Evolutionary conservation across 1,284 basidiomycete genomes (phyloP).

Genomic region (Meira miltonrushii): DNA sequence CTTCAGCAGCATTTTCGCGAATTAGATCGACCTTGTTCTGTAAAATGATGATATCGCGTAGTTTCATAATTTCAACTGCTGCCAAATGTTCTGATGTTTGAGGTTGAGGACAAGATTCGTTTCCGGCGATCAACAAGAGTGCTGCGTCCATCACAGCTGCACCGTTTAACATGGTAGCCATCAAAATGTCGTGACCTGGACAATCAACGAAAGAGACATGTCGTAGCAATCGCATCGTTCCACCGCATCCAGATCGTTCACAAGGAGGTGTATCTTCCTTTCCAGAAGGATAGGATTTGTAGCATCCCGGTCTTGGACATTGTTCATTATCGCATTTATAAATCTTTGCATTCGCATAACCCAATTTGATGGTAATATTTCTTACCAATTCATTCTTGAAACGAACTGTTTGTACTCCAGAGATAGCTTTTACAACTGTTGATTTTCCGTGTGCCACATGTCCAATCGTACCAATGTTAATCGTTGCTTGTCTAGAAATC

Average conservation of each 20-base stretch:
- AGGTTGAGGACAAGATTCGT: constrained; percentile 97
- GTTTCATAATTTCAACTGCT: constrained; percentile 98
- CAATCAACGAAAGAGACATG: constrained; percentile 82
- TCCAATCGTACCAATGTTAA: constrained; percentile 53
- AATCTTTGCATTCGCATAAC: constrained; percentile 97
- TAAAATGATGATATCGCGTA: constrained; percentile 94
- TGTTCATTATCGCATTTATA: constrained; percentile 93
- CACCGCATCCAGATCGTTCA: constrained; percentile 84
- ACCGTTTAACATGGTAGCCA: constrained; percentile 99
- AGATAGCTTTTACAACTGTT: constrained; percentile 97
- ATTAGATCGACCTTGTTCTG: constrained; percentile 59
- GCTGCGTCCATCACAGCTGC: constrained; percentile 99
- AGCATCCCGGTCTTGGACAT: constrained; percentile 88
- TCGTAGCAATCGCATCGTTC: constrained; percentile 75
- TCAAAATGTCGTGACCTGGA: constrained; percentile 63
- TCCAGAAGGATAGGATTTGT: constrained; percentile 84
- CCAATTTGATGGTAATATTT: constrained; percentile 99
- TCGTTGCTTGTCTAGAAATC: constrained; percentile 85
- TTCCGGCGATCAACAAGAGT: constrained; percentile 86
- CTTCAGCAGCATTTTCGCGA: constrained; percentile 48
- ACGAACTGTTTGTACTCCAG: constrained; percentile 95
- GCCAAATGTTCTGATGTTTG: constrained; percentile 98
- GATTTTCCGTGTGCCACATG: constrained; percentile 80
- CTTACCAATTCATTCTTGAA: constrained; percentile 86
- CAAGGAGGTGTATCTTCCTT: constrained; percentile 92